Evolutionary conservation across 139 green algal genomes (phyloP).

Genomic region (Spirogloea muscicola): DNA sequence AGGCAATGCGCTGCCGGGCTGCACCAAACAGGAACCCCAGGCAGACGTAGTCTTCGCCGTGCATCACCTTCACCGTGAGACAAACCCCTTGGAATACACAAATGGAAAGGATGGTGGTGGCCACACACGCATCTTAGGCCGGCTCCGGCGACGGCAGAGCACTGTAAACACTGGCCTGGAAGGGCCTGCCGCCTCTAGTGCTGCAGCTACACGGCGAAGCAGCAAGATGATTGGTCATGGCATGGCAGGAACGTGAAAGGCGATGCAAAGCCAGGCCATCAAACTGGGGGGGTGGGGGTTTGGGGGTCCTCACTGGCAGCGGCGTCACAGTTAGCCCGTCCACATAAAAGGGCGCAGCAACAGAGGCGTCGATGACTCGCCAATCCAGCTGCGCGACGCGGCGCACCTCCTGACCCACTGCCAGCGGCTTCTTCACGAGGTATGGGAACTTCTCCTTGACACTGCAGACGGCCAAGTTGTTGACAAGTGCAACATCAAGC

Average conservation of each 20-base stretch:
- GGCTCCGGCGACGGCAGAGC: background rate
- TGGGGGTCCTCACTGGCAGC: no score
- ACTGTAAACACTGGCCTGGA: background rate
- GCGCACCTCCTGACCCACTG: background rate
- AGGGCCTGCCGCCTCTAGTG: background rate
- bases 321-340: slow-evolving; percentile 23
- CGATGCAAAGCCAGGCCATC: background rate
- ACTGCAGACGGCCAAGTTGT: background rate
- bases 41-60: slow-evolving; percentile 38
- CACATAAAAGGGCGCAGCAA: background rate
- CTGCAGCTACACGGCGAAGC: background rate
- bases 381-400: slow-evolving; percentile 34
- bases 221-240: background rate
- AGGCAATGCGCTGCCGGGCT: slow-evolving; percentile 17
- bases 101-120: no score
- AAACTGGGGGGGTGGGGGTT: no score
- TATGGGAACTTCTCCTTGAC: slow-evolving; percentile 26
- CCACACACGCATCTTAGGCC: background rate
- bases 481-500: background rate
- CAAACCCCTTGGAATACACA: no score
- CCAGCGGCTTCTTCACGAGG: background rate
- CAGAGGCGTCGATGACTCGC: slow-evolving; percentile 15
- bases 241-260: background rate
- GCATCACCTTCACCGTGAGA: slow-evolving; percentile 32
- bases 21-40: slow-evolving; percentile 40